Percentiles rank a stretch among this genome's conserved stretches.
Evolutionary conservation across 169 alveolate genomes (phyloP).

Genomic region (Plasmodium vivax): DNA sequence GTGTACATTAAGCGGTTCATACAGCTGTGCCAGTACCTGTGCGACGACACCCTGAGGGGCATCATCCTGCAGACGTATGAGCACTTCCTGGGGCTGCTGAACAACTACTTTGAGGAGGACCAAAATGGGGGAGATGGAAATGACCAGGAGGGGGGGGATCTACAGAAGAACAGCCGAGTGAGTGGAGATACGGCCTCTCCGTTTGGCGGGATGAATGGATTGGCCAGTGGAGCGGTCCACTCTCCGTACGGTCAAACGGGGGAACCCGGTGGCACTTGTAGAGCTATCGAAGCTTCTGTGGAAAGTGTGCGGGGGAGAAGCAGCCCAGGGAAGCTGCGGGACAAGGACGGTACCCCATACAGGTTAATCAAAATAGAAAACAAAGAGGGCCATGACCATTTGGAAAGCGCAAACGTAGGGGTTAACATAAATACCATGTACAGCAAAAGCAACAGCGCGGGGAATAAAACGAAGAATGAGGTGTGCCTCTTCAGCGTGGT

Average conservation of each 20-base stretch:
- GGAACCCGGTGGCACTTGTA: neutral
- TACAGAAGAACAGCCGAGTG: neutral
- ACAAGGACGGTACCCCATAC: neutral
- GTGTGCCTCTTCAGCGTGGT: slow-evolving; percentile 22
- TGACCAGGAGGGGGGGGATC: neutral
- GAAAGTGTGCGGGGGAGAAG: neutral
- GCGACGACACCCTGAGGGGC: slow-evolving; percentile 29
- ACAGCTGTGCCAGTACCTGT: slow-evolving; percentile 36
- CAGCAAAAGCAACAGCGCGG: neutral
- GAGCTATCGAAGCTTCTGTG: neutral
- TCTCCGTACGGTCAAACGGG: neutral
- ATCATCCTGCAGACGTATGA: slow-evolving; percentile 31
- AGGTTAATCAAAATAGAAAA: neutral
- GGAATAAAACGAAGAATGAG: slow-evolving; percentile 3
- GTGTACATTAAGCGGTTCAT: slow-evolving; percentile 34
- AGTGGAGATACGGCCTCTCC: neutral
- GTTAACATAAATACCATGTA: neutral
- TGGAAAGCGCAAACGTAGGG: neutral
- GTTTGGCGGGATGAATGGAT: neutral
- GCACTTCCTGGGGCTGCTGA: neutral
- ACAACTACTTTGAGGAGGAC: slow-evolving; percentile 15
- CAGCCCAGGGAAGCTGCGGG: neutral
- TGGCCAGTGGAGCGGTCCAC: neutral
- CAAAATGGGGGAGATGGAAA: neutral
- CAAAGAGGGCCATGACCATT: neutral